Base-by-base conservation (phyloP, 2,329 filamentous ascomycete species). In the Fusarium virguliforme region DNA sequence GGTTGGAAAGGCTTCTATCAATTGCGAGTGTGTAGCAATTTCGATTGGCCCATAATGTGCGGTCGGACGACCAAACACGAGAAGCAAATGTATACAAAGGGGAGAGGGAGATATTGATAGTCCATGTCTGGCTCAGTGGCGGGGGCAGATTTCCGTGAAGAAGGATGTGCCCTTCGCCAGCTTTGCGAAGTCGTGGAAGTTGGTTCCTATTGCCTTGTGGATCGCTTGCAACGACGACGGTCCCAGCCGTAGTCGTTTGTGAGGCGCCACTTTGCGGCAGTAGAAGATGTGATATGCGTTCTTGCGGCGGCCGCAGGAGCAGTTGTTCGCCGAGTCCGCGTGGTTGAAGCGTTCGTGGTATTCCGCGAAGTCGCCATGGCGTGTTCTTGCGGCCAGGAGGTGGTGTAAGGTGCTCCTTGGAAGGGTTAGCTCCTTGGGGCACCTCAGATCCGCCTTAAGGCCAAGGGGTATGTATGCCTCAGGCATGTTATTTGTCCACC, bases 331-430 rank as follows among this genome's bases (percentile, higher is more conserved):
- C 40, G 18, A 18, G n/a, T 43, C 40, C 18, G 6, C 22, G 24
- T 48, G 24, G 22, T 48, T 48, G 15, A 48, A 48, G 8, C 43
- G 43, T 30, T 48, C 43, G 12, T 48, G 43, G 43, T 48, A 48
- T 18, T n/a, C 10, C 10, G 24, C 26, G 26, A 28, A 48, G 43
- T 48, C 43, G 10, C 43, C 24, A 28, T 48, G 24, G 12, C 12
- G 24, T 48, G 43, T 48, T n/a, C 43, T 26, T 26, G 43, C 43
- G 15, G 24, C 26, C 15, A 48, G 43, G 24, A 48, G 43, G 43
- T 48, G 24, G 9, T 48, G 43, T 26, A 48, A 24, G 43, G 22
- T 26, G 26, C 24, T 30, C 43, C 24, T 48, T 28, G 24, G 10
- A 13, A 48, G 24, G 6, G 43, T 6, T 12, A 48, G 43, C 30